Conservation (phyloP, 2,329 filamentous ascomycete genomes). For the Colletotrichum camelliae region DNA sequence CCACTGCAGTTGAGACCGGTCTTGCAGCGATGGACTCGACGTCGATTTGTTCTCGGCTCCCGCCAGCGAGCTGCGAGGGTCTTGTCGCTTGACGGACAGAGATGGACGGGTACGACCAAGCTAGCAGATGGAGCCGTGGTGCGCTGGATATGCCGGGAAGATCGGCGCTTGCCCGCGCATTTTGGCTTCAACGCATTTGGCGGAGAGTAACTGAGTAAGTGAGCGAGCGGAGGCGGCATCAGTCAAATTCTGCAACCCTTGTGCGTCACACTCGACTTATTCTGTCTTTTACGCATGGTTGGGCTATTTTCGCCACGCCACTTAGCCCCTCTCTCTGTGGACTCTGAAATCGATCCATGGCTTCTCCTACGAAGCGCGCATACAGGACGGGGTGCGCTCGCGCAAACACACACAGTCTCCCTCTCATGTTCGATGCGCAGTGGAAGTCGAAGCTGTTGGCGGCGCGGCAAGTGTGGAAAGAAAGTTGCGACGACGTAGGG, state of each 20-base stretch:
- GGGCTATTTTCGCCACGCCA: conserved; percentile 18
- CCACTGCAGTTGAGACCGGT: neutral
- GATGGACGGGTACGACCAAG: neutral
- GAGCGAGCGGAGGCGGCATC: conserved; percentile 4
- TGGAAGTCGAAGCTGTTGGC: neutral
- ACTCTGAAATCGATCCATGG: neutral
- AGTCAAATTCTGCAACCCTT: conserved; percentile 22
- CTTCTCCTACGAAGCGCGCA: neutral
- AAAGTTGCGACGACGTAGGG: conserved; percentile 19
- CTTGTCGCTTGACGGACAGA: neutral
- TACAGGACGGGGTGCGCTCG: neutral
- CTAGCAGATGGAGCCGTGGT: conserved; percentile 6
- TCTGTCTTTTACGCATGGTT: conserved; percentile 7
- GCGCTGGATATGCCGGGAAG: conserved; percentile 10
- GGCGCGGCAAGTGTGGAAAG: neutral
- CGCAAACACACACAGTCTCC: neutral
- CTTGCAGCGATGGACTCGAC: neutral
- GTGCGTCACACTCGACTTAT: conserved; percentile 20
- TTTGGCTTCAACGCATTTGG: conserved; percentile 18
- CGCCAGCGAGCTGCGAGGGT: neutral
- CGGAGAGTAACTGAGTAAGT: neutral
- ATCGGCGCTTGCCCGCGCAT: conserved; percentile 4
- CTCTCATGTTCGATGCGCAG: neutral
- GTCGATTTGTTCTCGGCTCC: neutral
- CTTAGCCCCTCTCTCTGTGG: neutral